Percentiles rank a stretch among this genome's conserved stretches.
These are phyloP conservation scores for Clarireedia homoeocarpa DNA, from an alignment of 2,329 filamentous ascomycete species.

Conservation along the genomic window DNA sequence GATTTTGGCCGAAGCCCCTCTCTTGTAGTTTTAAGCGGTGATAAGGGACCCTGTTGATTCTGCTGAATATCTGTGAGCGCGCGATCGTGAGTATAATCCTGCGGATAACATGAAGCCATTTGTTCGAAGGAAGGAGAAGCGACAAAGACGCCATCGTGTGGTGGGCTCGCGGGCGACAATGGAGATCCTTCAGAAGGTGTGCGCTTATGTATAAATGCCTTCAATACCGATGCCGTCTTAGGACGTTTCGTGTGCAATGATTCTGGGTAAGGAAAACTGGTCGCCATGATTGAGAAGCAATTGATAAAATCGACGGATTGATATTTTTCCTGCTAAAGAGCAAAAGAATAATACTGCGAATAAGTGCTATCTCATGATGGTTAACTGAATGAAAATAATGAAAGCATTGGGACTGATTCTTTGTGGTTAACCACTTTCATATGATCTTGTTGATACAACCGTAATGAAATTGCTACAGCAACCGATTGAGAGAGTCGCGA, in stretches of 20 bases:
- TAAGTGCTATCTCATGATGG: not conserved
- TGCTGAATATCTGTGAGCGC: conserved; percentile 50
- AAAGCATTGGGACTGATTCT: not conserved
- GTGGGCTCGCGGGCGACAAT: conserved; percentile 17
- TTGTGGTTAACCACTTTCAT: not conserved
- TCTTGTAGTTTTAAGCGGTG: conserved; percentile 32
- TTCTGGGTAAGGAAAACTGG: conserved; percentile 20
- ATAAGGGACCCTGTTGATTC: conserved; percentile 40
- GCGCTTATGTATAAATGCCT: conserved; percentile 29
- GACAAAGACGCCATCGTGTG: conserved; percentile 15
- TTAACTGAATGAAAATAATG: not conserved
- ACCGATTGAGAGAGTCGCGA: not conserved
- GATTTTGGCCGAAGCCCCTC: conserved; percentile 27
- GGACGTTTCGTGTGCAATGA: conserved; percentile 24
- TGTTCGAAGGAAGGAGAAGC: conserved; percentile 17
- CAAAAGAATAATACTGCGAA: not conserved
- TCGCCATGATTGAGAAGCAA: conserved; percentile 22
- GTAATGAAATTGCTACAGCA: not conserved
- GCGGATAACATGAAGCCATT: conserved; percentile 31
- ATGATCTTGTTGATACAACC: not conserved
- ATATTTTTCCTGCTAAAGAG: not conserved
- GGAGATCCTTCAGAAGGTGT: conserved; percentile 23
- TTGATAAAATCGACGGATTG: not conserved
- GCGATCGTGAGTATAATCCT: conserved; percentile 32
- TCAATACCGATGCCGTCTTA: conserved; percentile 28